Evolutionary conservation across 1,284 basidiomycete genomes (phyloP), one percentile per base, ranked within the genome.

Genomic region (Ustilago bromivora): DNA sequence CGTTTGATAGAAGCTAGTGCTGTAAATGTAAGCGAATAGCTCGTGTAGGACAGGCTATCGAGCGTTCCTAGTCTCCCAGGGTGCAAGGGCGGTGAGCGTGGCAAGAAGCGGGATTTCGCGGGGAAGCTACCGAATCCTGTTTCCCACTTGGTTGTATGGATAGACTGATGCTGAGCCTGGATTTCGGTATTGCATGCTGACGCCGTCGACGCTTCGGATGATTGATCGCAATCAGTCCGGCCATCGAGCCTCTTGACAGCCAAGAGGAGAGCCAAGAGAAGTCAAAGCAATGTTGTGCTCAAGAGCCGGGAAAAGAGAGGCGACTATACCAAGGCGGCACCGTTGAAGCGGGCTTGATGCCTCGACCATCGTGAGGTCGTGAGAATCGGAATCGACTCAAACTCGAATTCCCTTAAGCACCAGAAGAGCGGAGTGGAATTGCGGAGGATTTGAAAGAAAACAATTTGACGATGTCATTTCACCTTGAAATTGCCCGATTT

Each of bases 401-500:
- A 46, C 43, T 46, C 7, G 13, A 23, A 15, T 46, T 46, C 13
- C 43, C 23, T 28, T 19, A 19, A 19, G n/a, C 43, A 4, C n/a
- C 43, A 19, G 10, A 51, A 41, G 12, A 31, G 56, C 40, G 57
- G 63, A 54, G 63, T 60, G 2, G 51, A 47, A 55, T 23, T n/a
- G 13, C 46, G 52, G 57, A 57, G 59, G 62, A 61, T 56, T 40
- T 34, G 46, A 52, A 28, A 46, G 60, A 19, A 40, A 55, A 32
- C 51, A 41, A 38, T 38, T 13, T 43, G 32, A 57, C 70, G 54
- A 72, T 66, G 71, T 73, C 71, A 73, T 73, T 73, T 52, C 13
- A 53, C 63, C 43, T 57, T 31, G 41, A 72, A 72, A 72, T 49
- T 67, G 54, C 56, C 71, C 71, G 62, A 32, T 46, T 64, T 68